Base-by-base conservation (phyloP, 2,329 filamentous ascomycete species). In the Aspergillus sp. region DNA sequence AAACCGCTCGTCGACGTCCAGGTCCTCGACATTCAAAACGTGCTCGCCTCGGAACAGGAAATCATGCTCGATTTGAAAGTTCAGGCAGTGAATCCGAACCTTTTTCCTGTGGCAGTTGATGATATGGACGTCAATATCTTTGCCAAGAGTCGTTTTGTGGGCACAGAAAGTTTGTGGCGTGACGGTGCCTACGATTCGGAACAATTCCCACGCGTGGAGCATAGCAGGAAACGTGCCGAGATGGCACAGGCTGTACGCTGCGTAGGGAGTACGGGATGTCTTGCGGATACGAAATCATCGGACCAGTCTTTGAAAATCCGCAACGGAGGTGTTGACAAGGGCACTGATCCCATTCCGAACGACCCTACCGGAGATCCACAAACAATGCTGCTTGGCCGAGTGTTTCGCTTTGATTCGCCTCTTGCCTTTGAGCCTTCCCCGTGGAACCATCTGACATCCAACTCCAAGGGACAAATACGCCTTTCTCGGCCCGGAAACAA, bases 41-140 rank as follows among this genome's bases (percentile, higher is more conserved):
- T 98, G 26, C 78, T 97, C 39, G 90, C 90, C 2, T 95, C 88
- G 56, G 88, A 95, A 65, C 88, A 95, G 64, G 90, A 97, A 63
- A 78, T 98, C 34, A 95, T 98, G 81, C 79, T 97, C 58, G 91
- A 98, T 65, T 71, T 98, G 39, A 82, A 88, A 13, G 88, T 98
- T 47, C 82, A 82, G 53, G 93, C 91, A 0, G 77, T 91, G 56
- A 98, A 98, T 62, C 90, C 91, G 1, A 98, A 97, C 56, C 83
- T 96, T 33, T 86, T 97, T 33, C 83, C 89, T 2, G 86, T 98
- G 34, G 86, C 86, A 2, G 82, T 98, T 32, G 83, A 87, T 50
- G 83, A 90, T 37, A 85, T 94, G 60, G 90, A 97, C 62, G 76
- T 97, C 45, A 90, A 94, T 58, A 79, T 98, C 29, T 97, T 97